phyloP scores from a whole-genome alignment of 306 rosid species.

The Begonia masoniana region DNA sequence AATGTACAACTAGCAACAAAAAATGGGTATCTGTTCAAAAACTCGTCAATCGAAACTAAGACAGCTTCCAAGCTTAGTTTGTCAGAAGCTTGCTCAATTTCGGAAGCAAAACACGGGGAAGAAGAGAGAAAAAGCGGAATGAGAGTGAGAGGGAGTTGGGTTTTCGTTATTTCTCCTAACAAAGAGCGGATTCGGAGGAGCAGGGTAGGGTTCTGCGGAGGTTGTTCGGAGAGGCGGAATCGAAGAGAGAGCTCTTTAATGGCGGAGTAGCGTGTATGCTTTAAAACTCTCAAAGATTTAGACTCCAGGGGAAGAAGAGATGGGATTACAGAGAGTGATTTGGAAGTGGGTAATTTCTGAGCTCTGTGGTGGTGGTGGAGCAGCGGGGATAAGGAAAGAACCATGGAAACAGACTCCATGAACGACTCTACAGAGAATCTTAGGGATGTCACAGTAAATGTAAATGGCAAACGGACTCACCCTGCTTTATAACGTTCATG shows the following conservation, averaged over 20 bases:
- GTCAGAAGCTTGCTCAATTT: slow-evolving; percentile 35
- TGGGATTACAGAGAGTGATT: slow-evolving; percentile 23
- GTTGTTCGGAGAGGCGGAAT: slow-evolving; percentile 1
- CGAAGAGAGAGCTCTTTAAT: slow-evolving; percentile 9
- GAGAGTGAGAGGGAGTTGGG: slow-evolving; percentile 21
- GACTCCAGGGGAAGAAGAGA: slow-evolving; percentile 12
- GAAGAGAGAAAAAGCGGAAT: slow-evolving; percentile 26
- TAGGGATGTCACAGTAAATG: not conserved
- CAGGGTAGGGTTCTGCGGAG: too few relatives aligned
- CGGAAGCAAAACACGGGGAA: slow-evolving; percentile 46
- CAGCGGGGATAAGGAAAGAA: slow-evolving; percentile 44
- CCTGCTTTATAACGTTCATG: too few relatives aligned
- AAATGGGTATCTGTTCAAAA: slow-evolving; percentile 60
- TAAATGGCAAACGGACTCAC: too few relatives aligned
- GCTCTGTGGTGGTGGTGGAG: slow-evolving; percentile 26
- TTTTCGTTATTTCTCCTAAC: slow-evolving; percentile 7
- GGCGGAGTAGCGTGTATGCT: slow-evolving; percentile 15
- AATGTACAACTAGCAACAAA: slow-evolving; percentile 75
- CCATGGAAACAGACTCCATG: slow-evolving; percentile 51
- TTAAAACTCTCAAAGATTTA: slow-evolving; percentile 3
- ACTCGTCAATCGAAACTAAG: slow-evolving; percentile 50
- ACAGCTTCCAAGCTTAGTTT: slow-evolving; percentile 57
- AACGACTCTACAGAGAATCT: not conserved
- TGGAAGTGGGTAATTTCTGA: slow-evolving; percentile 20
- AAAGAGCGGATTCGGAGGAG: slow-evolving; percentile 14